Evolutionary conservation across 176 grass and related monocot species (phyloP), one percentile per base, ranked within the genome.

Genomic region (Musa acuminata): DNA sequence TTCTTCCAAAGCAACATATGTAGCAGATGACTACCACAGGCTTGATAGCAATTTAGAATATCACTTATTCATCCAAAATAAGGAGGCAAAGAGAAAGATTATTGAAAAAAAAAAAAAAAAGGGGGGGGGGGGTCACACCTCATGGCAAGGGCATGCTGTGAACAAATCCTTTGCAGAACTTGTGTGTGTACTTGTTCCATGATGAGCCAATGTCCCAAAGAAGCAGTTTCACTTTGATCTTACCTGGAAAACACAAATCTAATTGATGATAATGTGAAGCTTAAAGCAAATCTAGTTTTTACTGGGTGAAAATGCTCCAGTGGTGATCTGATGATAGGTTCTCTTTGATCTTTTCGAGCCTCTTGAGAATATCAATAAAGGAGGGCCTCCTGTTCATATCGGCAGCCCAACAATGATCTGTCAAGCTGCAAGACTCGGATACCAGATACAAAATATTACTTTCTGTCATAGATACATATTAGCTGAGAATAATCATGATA

Each of bases 351-450:
- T 81, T 91, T 75, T 98, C 94, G 19, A 98, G 90, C 78, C 58
- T 89, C 82, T 89, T 98, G 67, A 98, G 90, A 53, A 98, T 98
- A 67, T 98, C 90, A 23, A 98, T 72, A 81, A 98, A 98, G 63
- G 94, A 93, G 55, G 94, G 94, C 55, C 94, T 91, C 52, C 82
- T 21, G 66, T 77, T 85, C 87, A 93, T 89, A 81, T 98, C 90
- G 21, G 52, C 80, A 49, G 82, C 63, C 90, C 94, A 98, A 78
- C 87, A 93, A 48, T 79, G 48, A 69, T 79, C 85, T 51, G 83
- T 87, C 84, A 98, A 83, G 3, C 94, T 98, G 78, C 76, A 81
- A 60, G 74, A 19, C 4, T n/a, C 68, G 9, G 14, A 71, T 2
- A 10, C 14, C 68, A 49, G 51, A 20, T n/a, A 50, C 14, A 4